Evolutionary conservation across 768 basidiomycete genomes (phyloP).

Genomic region (Russula emetica): DNA sequence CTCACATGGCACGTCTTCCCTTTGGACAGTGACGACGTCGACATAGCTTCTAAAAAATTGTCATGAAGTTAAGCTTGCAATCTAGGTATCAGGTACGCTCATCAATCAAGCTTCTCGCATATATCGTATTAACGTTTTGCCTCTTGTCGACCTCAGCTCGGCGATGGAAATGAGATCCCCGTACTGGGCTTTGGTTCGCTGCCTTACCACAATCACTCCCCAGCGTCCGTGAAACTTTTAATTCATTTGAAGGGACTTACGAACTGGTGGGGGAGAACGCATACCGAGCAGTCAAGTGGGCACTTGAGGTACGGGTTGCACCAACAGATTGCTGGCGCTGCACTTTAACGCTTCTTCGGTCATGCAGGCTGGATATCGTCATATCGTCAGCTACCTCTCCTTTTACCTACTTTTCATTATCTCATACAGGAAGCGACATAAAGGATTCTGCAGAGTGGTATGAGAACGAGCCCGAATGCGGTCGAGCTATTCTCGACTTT

Average conservation of each 20-base stretch:
- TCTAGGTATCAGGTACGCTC: constrained; percentile 15
- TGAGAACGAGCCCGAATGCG: constrained; percentile 65
- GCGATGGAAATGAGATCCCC: constrained; percentile 53
- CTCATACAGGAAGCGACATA: constrained; percentile 2
- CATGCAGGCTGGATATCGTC: constrained; percentile 56
- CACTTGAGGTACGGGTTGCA: constrained; percentile 48
- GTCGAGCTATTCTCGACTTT: constrained; percentile 47
- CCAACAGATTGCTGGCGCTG: neutral
- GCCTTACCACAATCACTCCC: neutral
- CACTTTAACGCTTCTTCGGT: constrained; percentile 1
- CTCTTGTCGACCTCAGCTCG: constrained; percentile 35
- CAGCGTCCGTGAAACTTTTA: neutral
- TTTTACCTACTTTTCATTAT: neutral
- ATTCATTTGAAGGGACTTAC: constrained; percentile 45
- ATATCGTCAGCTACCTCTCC: constrained; percentile 31
- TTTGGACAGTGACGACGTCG: constrained; percentile 1
- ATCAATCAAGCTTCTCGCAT: neutral
- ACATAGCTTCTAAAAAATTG: constrained; percentile 1
- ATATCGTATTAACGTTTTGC: neutral
- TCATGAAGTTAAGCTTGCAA: constrained; percentile 18
- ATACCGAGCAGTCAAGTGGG: constrained; percentile 53
- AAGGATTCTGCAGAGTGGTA: constrained; percentile 51
- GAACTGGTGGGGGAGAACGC: constrained; percentile 54
- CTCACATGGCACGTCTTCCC: neutral
- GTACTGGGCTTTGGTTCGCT: constrained; percentile 51